These are phyloP conservation scores for Geoglossum cookeanum DNA, from an alignment of 2,329 filamentous ascomycete genomes.

Conservation along the genomic window DNA sequence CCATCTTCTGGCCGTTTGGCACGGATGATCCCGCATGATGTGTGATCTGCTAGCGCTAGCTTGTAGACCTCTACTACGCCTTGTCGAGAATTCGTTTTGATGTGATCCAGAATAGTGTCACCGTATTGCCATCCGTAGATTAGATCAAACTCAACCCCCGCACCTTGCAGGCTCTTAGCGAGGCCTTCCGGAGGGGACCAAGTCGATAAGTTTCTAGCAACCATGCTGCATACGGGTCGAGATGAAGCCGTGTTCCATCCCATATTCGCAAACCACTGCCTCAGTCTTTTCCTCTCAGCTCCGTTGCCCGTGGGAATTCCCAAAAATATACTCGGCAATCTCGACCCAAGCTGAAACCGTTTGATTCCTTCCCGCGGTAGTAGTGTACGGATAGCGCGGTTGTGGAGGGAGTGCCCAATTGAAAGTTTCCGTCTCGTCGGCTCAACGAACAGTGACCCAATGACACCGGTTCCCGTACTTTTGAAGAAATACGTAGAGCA, in stretches of 20 bases:
- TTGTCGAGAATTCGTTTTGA: conserved; percentile 53
- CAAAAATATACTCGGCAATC: conserved; percentile 68
- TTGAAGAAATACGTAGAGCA: conserved; percentile 72
- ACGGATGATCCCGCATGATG: conserved; percentile 62
- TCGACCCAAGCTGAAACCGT: conserved; percentile 62
- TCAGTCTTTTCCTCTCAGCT: conserved; percentile 37
- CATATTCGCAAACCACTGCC: conserved; percentile 74
- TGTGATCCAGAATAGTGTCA: conserved; percentile 53
- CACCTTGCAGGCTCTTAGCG: conserved; percentile 49
- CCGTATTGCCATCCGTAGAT: conserved; percentile 64
- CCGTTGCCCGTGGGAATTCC: conserved; percentile 57
- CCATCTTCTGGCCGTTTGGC: conserved; percentile 53
- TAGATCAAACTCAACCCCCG: conserved; percentile 62
- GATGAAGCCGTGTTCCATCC: conserved; percentile 65
- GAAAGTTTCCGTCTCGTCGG: conserved; percentile 70
- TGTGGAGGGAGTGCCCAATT: conserved; percentile 77
- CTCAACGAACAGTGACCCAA: conserved; percentile 80
- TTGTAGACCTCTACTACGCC: conserved; percentile 67
- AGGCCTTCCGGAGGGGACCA: conserved; percentile 66
- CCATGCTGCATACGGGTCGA: conserved; percentile 48
- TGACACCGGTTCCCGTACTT: conserved; percentile 48
- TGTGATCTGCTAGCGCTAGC: conserved; percentile 49
- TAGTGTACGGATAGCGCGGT: conserved; percentile 60
- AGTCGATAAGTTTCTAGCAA: conserved; percentile 48
- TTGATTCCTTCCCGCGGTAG: conserved; percentile 52